phyloP scores from a whole-genome alignment of 768 basidiomycete genomes.

The Rhodotorula diobovata region DNA sequence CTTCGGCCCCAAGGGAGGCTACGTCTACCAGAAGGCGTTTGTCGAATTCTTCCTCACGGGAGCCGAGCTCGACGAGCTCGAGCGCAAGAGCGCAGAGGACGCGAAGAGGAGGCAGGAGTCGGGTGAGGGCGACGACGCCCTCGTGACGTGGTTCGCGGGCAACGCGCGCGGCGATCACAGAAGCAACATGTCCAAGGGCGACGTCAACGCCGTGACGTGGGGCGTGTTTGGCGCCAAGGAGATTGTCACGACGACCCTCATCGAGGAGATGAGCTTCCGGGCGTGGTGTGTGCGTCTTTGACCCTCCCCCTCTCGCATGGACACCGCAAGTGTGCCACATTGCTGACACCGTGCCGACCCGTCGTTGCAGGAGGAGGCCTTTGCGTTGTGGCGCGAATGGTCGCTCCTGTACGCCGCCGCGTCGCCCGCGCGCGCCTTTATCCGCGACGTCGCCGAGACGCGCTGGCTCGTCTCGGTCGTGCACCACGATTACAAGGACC shows the following conservation, averaged over 20 bases:
- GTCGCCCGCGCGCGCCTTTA: conserved; percentile 65
- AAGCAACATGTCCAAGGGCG: conserved; percentile 72
- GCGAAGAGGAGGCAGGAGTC: conserved; percentile 57
- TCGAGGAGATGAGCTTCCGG: conserved; percentile 87
- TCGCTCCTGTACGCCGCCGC: conserved; percentile 73
- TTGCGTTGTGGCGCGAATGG: conserved; percentile 94
- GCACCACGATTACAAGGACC: conserved; percentile 84
- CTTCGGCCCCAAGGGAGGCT: conserved; percentile 88
- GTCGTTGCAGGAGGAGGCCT: conserved; percentile 75
- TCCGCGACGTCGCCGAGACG: conserved; percentile 65
- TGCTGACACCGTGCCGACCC: neutral
- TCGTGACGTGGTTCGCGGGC: conserved; percentile 65
- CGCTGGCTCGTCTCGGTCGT: conserved; percentile 89
- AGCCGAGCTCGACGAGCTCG: conserved; percentile 45
- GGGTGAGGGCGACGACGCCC: conserved; percentile 52
- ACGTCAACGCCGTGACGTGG: conserved; percentile 95
- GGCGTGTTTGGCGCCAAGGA: conserved; percentile 97
- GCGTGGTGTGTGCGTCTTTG: conserved; percentile 78
- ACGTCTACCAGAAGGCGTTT: conserved; percentile 95
- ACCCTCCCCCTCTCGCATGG: neutral
- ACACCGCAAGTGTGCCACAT: too few species aligned
- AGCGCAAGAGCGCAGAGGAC: conserved; percentile 31
- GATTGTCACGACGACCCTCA: conserved; percentile 91
- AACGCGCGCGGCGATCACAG: conserved; percentile 70
- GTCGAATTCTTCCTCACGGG: conserved; percentile 81